These are phyloP conservation scores for Tagetes erecta DNA, from an alignment of 129 eudicot species.

Conservation along the genomic window DNA sequence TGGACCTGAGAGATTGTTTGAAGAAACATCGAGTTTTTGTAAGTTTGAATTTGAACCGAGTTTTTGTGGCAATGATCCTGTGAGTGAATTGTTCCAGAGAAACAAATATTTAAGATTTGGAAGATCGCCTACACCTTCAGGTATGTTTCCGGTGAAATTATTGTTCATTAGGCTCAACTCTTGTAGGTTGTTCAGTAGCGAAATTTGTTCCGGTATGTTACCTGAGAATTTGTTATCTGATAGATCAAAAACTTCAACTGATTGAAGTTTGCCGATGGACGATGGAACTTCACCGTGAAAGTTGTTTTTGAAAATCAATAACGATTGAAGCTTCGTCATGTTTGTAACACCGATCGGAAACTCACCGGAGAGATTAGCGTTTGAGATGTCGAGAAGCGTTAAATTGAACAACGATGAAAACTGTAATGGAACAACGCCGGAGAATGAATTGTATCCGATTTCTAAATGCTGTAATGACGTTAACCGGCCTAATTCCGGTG, in stretches of 20 bases:
- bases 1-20: slow-evolving; percentile 75
- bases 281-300: slow-evolving; percentile 66
- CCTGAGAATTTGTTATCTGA: slow-evolving; percentile 72
- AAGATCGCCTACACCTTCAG: slow-evolving; percentile 77
- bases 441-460: slow-evolving; percentile 72
- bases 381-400: slow-evolving; percentile 62
- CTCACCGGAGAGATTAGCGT: slow-evolving; percentile 59
- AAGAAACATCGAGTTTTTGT: slow-evolving; percentile 73
- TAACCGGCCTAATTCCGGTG: slow-evolving; percentile 50
- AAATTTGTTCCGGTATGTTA: slow-evolving; percentile 55
- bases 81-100: slow-evolving; percentile 84
- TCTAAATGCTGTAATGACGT: slow-evolving; percentile 60
- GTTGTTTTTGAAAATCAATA: slow-evolving; percentile 60
- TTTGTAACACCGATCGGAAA: slow-evolving; percentile 62
- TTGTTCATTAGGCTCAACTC: slow-evolving; percentile 61
- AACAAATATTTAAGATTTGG: slow-evolving; percentile 51
- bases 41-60: slow-evolving; percentile 65
- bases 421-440: slow-evolving; percentile 48
- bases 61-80: slow-evolving; percentile 66
- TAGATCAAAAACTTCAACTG: slow-evolving; percentile 59
- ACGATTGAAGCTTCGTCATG: slow-evolving; percentile 46
- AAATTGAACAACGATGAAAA: slow-evolving; percentile 52
- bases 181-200: slow-evolving; percentile 48
- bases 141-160: slow-evolving; percentile 63
- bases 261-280: slow-evolving; percentile 36